Base-by-base conservation (phyloP, 257 asterid genomes). In the Verbascum thapsus region DNA sequence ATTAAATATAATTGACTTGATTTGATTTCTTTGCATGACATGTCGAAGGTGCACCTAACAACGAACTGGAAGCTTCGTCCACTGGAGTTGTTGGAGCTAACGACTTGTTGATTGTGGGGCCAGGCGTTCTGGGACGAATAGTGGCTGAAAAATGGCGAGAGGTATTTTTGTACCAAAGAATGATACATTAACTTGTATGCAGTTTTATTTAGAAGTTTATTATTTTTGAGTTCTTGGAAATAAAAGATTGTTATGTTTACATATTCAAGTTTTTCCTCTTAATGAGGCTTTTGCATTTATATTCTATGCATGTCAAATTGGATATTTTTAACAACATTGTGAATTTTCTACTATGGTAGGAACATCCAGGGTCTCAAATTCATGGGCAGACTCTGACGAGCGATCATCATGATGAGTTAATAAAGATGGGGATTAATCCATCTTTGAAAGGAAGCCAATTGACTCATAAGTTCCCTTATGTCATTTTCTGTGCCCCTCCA, bases 401-500 rank as follows among this genome's bases (percentile, higher is more conserved):
- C 15, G 82, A 85, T 79, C 99, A 92, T 74, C 97, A 92, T 20
- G 85, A 88, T 43, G 97, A 90, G 74, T 76, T 92, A 75, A 67
- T 66, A 42, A 78, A 85, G 68, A 57, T 90, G 69, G 97, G 97
- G 50, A 87, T 92, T 41, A 87, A 26, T 54, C 99, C 99, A 51
- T 77, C 74, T 66, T 68, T 81, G 8, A 83, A 84, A 76, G 97
- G 80, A 69, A 66, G 69, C 59, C 75, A 50, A 63, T 34, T 63
- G 45, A 45, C 63, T 37, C 72, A 67, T 16, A 87, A 87, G 83
- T 87, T 87, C 69, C 95, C 99, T 37, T 87, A 79, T 69, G 92
- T 94, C 67, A 84, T 94, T 48, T 94, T 87, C 76, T 90, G 97
- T 75, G 97, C 96, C 64, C 97, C 97, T 75, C 96, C 97, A 34